Percentiles rank a stretch among this genome's conserved stretches.
phyloP scores from a whole-genome alignment of 2,329 filamentous ascomycete genomes.

The Mycocentrospora acerina region DNA sequence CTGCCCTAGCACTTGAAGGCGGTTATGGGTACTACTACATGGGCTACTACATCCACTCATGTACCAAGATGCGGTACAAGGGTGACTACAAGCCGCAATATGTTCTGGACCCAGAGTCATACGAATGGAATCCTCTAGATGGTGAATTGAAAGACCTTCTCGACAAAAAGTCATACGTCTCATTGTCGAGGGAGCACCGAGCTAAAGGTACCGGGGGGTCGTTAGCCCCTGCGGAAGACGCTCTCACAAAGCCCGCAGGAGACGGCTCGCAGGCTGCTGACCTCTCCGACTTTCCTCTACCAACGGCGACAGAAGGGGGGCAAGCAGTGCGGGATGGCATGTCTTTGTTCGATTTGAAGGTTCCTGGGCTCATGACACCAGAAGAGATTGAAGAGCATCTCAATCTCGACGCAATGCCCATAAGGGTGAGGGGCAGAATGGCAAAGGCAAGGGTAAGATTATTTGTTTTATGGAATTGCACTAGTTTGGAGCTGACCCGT shows the following conservation, averaged over 20 bases:
- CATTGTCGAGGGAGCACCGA: conserved; percentile 40
- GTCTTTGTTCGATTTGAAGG: conserved; percentile 61
- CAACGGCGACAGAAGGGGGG: conserved; percentile 32
- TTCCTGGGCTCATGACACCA: conserved; percentile 66
- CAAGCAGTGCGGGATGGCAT: conserved; percentile 38
- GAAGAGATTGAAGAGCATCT: conserved; percentile 54
- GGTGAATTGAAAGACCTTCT: conserved; percentile 53
- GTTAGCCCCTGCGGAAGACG: not conserved
- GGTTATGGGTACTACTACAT: conserved; percentile 79
- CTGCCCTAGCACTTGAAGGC: conserved; percentile 66
- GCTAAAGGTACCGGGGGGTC: conserved; percentile 14
- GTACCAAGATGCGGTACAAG: conserved; percentile 84
- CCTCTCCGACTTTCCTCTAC: conserved; percentile 27
- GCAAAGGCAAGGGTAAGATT: conserved; percentile 38
- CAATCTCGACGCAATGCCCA: conserved; percentile 61
- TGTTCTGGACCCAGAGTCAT: conserved; percentile 68
- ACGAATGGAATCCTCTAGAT: conserved; percentile 64
- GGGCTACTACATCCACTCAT: conserved; percentile 81
- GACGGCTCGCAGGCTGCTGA: conserved; percentile 4
- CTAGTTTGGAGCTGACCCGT: conserved; percentile 36
- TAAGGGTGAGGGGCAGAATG: conserved; percentile 49
- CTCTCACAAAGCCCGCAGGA: not conserved
- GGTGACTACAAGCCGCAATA: conserved; percentile 75
- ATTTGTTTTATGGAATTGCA: conserved; percentile 28
- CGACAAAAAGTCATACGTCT: conserved; percentile 59